Evolutionary conservation across 2,329 filamentous ascomycete genomes (phyloP).

Genomic region (Aspergillus candidus): DNA sequence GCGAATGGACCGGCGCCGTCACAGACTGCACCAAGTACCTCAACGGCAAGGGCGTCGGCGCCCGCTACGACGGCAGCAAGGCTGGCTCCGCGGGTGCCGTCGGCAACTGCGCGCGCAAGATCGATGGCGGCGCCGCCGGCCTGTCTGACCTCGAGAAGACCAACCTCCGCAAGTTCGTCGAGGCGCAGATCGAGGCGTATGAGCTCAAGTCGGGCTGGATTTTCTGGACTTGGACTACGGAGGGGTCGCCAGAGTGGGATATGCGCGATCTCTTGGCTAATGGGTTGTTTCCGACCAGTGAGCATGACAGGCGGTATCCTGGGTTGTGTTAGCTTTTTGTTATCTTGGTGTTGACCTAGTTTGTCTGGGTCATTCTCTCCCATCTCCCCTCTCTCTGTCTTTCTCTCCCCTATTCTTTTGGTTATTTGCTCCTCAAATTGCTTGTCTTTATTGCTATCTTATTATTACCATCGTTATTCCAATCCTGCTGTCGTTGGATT

Average conservation of each 20-base stretch:
- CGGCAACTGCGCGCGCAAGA: slow-evolving; percentile 51
- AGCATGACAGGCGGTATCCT: slow-evolving; percentile 28
- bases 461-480: too few species aligned
- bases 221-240: slow-evolving; percentile 48
- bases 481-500: too few species aligned
- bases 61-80: slow-evolving; percentile 53
- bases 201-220: slow-evolving; percentile 41
- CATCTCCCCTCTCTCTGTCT: too few species aligned
- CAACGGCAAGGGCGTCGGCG: slow-evolving; percentile 54
- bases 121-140: slow-evolving; percentile 43
- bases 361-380: too few species aligned
- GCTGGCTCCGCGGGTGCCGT: slow-evolving; percentile 39
- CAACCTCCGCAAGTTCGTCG: slow-evolving; percentile 40
- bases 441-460: too few species aligned
- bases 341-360: too few species aligned
- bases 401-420: too few species aligned
- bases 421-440: too few species aligned
- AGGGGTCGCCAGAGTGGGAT: slow-evolving; percentile 45
- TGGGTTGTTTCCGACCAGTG: slow-evolving; percentile 45
- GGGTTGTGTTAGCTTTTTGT: slow-evolving; percentile 21
- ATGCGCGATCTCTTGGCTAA: slow-evolving; percentile 38
- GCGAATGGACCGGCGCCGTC: slow-evolving; percentile 64
- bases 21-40: slow-evolving; percentile 52
- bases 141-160: slow-evolving; percentile 33
- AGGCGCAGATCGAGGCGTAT: slow-evolving; percentile 42